Evolutionary conservation across 139 green algal species (phyloP), one percentile per base, ranked within the genome.

Genomic region (Desmodesmus armatus): DNA sequence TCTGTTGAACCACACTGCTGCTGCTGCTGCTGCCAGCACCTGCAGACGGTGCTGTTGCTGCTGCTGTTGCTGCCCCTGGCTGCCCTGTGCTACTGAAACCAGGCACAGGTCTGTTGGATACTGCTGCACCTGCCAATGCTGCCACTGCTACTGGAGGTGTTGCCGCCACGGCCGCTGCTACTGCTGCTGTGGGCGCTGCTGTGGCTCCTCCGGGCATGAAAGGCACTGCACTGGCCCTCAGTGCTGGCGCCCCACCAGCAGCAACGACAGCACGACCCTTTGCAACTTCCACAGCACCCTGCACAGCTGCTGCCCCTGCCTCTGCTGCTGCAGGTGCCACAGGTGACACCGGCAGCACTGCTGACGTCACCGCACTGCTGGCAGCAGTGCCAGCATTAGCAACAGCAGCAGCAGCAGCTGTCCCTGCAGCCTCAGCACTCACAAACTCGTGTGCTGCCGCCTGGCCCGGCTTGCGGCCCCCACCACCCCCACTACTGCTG

Each of bases 1-100:
- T n/a, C n/a, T n/a, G n/a, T 5, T 69, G 35, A 40, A 80, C 73
- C 73, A 80, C 53, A 63, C 47, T 51, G 73, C 73, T 80, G 73
- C 73, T 80, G 49, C 73, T 43, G 33, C 65, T 72, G 55, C n/a
- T n/a, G n/a, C n/a, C n/a, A n/a, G n/a, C n/a, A n/a, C n/a, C n/a
- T n/a, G n/a, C n/a, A n/a, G n/a, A n/a, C n/a, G n/a, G n/a, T n/a
- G 55, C 55, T 31, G 55, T 13, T 65, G 65, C 65, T 72, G 63
- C 63, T 43, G 31, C 62, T 71, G 62, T 17, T 71, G 62, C 62
- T 71, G 62, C 29, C 4, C 3, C 29, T 17, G 29, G n/a, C 62
- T 71, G 62, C 15, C 19, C 31, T 13, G 11, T 69, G 60, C 60
- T 69, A 0, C 7, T 9, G 17, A 13, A n/a, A 37, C 4, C 60